Percentiles rank a stretch among this genome's conserved stretches.
These are phyloP conservation scores for Coniophora puteana DNA, from an alignment of 1,284 basidiomycete species.

Conservation along the genomic window DNA sequence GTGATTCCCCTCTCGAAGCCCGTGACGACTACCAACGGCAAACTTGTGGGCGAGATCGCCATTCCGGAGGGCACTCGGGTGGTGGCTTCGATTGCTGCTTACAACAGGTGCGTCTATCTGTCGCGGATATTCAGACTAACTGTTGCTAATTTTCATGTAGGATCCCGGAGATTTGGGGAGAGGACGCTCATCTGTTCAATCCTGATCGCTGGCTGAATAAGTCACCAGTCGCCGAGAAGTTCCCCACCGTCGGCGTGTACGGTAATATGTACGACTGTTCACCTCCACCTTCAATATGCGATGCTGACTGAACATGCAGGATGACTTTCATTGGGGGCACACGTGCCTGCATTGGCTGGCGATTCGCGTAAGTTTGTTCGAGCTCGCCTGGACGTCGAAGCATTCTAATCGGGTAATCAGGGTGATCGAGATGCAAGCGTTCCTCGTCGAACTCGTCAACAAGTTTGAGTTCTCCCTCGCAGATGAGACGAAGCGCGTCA, in stretches of 20 bases:
- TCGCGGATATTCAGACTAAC: background rate
- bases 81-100: constrained; percentile 31
- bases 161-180: constrained; percentile 44
- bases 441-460: constrained; percentile 44
- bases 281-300: no score
- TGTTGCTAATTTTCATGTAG: constrained; percentile 21
- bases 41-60: constrained; percentile 30
- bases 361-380: constrained; percentile 32
- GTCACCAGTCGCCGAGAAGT: constrained; percentile 28
- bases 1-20: constrained; percentile 41
- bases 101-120: constrained; percentile 19
- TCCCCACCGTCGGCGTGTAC: constrained; percentile 41
- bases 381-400: background rate
- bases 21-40: constrained; percentile 31
- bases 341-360: constrained; percentile 45
- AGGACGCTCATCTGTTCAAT: constrained; percentile 46
- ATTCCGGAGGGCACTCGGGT: constrained; percentile 33
- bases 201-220: constrained; percentile 46
- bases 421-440: constrained; percentile 46
- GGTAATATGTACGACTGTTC: constrained; percentile 37
- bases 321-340: constrained; percentile 43
- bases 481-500: constrained; percentile 32
- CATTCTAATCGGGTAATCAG: constrained; percentile 17
- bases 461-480: constrained; percentile 45
- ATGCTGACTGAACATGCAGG: background rate